These are phyloP conservation scores for Phoma herbarum DNA, from an alignment of 2,329 filamentous ascomycete species.

Conservation along the genomic window DNA sequence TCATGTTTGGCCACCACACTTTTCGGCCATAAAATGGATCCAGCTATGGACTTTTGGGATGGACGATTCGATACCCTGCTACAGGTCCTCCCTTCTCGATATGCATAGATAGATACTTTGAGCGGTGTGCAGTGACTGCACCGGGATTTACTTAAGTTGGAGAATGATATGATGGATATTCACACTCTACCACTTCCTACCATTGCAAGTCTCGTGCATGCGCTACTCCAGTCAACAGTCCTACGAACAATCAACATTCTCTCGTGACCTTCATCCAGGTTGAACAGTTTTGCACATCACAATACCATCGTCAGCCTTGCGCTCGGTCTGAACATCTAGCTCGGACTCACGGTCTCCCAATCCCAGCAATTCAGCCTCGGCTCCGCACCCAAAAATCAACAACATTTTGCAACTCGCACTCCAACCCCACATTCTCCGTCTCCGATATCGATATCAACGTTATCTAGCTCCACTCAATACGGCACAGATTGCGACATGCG, in stretches of 20 bases:
- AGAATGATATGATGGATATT: constrained; percentile 17
- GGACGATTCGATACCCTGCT: constrained; percentile 40
- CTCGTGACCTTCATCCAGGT: neutral
- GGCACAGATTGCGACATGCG: constrained; percentile 10
- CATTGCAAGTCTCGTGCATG: neutral
- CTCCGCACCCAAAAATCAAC: constrained; percentile 6
- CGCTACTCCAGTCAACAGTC: neutral
- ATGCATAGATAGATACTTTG: constrained; percentile 23
- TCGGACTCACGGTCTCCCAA: neutral
- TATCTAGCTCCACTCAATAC: constrained; percentile 8
- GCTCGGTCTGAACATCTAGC: neutral
- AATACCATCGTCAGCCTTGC: neutral
- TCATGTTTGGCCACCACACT: constrained; percentile 22
- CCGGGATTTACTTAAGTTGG: constrained; percentile 4
- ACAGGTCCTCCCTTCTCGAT: constrained; percentile 27
- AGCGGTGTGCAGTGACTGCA: constrained; percentile 7
- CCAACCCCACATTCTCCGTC: neutral
- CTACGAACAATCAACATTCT: neutral
- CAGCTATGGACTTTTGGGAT: constrained; percentile 30
- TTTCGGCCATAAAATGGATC: constrained; percentile 31
- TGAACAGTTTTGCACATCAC: neutral
- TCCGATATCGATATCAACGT: constrained; percentile 3
- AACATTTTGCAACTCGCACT: neutral
- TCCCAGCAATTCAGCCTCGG: constrained; percentile 6
- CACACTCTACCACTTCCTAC: neutral